Evolutionary conservation across 1,284 basidiomycete genomes (phyloP).

Genomic region (Ganoderma leucocontextum): DNA sequence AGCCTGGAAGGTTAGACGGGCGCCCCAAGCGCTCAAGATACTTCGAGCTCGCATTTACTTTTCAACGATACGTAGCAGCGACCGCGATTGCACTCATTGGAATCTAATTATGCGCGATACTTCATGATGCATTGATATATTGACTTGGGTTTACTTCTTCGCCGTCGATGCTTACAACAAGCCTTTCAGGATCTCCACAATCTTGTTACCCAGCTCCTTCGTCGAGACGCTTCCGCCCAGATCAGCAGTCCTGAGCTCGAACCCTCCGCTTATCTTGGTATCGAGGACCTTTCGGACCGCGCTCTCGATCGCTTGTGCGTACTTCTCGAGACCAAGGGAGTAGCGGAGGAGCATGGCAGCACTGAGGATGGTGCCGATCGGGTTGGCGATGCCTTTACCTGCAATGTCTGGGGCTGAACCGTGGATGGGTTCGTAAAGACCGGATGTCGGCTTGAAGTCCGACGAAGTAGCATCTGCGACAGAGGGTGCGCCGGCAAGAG

Average conservation of each 20-base stretch:
- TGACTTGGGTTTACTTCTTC: conserved; percentile 21
- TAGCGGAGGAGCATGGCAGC: conserved; percentile 96
- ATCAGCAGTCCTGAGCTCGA: conserved; percentile 87
- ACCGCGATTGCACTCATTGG: not conserved
- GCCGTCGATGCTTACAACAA: conserved; percentile 53
- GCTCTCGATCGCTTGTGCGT: conserved; percentile 86
- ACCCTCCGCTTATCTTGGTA: conserved; percentile 72
- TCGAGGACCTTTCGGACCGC: conserved; percentile 94
- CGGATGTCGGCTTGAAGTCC: conserved; percentile 78
- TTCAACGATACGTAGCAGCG: not conserved
- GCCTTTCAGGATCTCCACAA: conserved; percentile 80
- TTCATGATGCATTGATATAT: conserved; percentile 22
- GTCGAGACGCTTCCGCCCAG: conserved; percentile 85
- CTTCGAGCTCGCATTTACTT: too few species aligned
- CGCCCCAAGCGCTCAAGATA: conserved; percentile 3
- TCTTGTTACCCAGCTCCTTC: conserved; percentile 84
- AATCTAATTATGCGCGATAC: not conserved
- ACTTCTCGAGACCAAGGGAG: conserved; percentile 87
- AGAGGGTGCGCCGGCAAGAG: conserved; percentile 90
- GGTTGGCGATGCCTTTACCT: conserved; percentile 95
- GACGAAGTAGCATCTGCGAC: conserved; percentile 61
- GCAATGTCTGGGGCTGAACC: conserved; percentile 98
- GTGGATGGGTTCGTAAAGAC: conserved; percentile 97
- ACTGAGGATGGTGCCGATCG: conserved; percentile 96
- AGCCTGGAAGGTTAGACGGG: conserved; percentile 1